Evolutionary conservation across 805 yeast genomes (phyloP).

Genomic region (Ogataea methanolica): DNA sequence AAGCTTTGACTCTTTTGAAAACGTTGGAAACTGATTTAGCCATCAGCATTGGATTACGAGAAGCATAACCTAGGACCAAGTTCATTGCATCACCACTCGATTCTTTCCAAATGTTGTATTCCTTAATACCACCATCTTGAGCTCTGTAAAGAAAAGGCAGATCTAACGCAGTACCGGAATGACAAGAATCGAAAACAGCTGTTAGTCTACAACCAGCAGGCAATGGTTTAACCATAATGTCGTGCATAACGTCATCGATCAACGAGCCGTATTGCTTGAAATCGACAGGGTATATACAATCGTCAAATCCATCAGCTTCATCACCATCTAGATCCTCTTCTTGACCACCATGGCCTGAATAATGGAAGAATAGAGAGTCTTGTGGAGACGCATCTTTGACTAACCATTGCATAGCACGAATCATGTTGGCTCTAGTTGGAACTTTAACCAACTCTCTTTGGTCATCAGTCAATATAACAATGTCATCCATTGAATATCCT

Average conservation of each 20-base stretch:
- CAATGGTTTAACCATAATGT: conserved; percentile 61
- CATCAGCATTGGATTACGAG: conserved; percentile 48
- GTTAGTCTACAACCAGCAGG: conserved; percentile 73
- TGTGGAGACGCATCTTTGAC: conserved; percentile 69
- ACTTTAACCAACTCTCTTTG: conserved; percentile 38
- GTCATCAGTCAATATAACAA: conserved; percentile 59
- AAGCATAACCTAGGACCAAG: conserved; percentile 55
- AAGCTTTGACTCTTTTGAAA: conserved; percentile 28
- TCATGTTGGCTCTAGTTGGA: conserved; percentile 67
- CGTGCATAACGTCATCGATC: conserved; percentile 72
- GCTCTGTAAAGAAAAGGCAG: conserved; percentile 71
- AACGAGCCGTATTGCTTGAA: conserved; percentile 63
- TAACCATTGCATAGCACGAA: conserved; percentile 80
- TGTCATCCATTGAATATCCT: conserved; percentile 51
- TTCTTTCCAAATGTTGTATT: conserved; percentile 72
- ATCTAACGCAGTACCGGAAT: conserved; percentile 79
- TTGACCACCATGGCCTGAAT: conserved; percentile 85
- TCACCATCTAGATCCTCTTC: conserved; percentile 48
- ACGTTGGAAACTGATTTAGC: conserved; percentile 34
- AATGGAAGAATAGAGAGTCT: conserved; percentile 77
- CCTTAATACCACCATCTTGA: conserved; percentile 78
- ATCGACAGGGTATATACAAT: conserved; percentile 35
- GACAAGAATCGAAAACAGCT: conserved; percentile 81
- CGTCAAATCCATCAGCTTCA: conserved; percentile 33
- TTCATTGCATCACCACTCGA: conserved; percentile 63